These are phyloP conservation scores for Blastocystis sp. DNA, from an alignment of 352 stramenopile genomes.

Conservation along the genomic window DNA sequence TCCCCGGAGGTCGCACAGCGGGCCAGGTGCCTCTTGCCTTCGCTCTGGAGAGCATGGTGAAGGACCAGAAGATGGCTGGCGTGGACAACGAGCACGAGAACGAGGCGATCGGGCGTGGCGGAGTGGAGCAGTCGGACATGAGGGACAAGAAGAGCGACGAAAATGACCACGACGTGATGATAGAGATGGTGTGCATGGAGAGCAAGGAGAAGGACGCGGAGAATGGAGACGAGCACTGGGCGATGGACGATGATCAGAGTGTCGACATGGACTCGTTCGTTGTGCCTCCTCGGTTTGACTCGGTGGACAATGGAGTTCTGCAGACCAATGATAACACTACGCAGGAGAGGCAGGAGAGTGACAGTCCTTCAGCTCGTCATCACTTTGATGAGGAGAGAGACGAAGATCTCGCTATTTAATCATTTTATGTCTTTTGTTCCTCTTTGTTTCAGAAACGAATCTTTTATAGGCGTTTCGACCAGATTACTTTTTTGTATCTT, in stretches of 20 bases:
- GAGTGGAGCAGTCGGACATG: not conserved
- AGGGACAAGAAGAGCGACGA: not conserved
- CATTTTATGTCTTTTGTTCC: not conserved
- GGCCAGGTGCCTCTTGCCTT: slow-evolving; percentile 32
- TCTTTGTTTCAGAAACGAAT: not conserved
- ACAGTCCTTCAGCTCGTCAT: not conserved
- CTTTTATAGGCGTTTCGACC: not conserved
- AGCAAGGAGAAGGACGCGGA: slow-evolving; percentile 24
- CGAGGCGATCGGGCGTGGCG: not conserved
- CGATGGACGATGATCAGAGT: not conserved
- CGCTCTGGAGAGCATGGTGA: slow-evolving; percentile 34
- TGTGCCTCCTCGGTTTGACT: not conserved
- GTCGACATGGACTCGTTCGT: slow-evolving; percentile 7
- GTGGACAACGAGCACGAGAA: slow-evolving; percentile 46
- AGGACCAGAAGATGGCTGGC: slow-evolving; percentile 16
- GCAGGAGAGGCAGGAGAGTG: not conserved
- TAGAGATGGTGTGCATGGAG: not conserved
- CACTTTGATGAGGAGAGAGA: not conserved
- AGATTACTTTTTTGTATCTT: not conserved
- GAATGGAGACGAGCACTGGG: not conserved
- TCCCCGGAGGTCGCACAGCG: slow-evolving; percentile 15
- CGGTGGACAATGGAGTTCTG: not conserved
- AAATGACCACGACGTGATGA: not conserved
- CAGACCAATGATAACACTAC: not conserved
- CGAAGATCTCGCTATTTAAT: slow-evolving; percentile 29